Conservation (phyloP, 2,329 filamentous ascomycete genomes). For the Mariannaea sp. region DNA sequence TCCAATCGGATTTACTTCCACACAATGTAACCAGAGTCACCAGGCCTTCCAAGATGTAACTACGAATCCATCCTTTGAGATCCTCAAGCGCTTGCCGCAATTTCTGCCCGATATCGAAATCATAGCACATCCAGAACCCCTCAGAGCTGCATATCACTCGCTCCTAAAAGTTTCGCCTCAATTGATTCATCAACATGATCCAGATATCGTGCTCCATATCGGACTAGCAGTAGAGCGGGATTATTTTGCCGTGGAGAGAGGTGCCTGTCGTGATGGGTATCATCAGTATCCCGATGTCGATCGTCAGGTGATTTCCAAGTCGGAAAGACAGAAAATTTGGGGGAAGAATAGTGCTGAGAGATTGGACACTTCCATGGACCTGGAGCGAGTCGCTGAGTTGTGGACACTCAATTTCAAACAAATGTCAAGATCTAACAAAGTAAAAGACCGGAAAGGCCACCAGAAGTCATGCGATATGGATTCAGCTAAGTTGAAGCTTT, state of each 20-base stretch:
- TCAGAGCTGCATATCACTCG: neutral
- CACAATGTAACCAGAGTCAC: neutral
- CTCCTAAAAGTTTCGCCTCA: neutral
- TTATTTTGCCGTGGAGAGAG: slow-evolving; percentile 5
- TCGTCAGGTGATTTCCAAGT: slow-evolving; percentile 8
- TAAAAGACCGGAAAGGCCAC: neutral
- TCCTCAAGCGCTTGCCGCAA: neutral
- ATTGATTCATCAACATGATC: neutral
- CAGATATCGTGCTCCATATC: slow-evolving; percentile 3
- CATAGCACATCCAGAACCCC: neutral
- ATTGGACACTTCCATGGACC: slow-evolving; percentile 3
- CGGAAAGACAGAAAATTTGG: slow-evolving; percentile 7
- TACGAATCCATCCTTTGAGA: slow-evolving; percentile 1
- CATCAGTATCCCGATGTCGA: slow-evolving; percentile 12
- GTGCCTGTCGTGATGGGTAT: slow-evolving; percentile 3
- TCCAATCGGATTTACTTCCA: neutral
- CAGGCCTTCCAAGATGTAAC: slow-evolving; percentile 4
- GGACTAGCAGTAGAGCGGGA: slow-evolving; percentile 3
- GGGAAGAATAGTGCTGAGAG: slow-evolving; percentile 8
- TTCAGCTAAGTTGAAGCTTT: neutral
- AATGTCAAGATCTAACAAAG: neutral
- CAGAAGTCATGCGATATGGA: neutral
- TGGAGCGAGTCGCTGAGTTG: neutral
- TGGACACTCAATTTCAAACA: neutral
- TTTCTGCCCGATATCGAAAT: neutral